phyloP scores from a whole-genome alignment of 2,329 filamentous ascomycete genomes.

The Arthrobotrys sinensis region DNA sequence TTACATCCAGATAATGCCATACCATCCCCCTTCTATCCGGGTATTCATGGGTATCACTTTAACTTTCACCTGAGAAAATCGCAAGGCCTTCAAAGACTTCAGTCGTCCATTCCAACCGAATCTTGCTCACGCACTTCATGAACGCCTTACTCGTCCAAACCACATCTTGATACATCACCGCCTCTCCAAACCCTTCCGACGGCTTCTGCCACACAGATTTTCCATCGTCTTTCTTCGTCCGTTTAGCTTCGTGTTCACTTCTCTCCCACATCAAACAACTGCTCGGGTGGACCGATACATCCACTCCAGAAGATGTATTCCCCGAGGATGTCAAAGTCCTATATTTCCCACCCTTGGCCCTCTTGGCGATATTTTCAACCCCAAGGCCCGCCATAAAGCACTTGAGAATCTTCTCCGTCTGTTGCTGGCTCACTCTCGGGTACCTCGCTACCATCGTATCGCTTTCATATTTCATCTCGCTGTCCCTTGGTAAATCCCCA shows the following conservation, averaged over 20 bases:
- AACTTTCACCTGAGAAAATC: neutral
- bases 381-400: conserved; percentile 76
- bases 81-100: conserved; percentile 62
- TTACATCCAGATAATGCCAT: no score
- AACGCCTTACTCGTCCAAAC: conserved; percentile 73
- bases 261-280: conserved; percentile 70
- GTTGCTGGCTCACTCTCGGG: conserved; percentile 45
- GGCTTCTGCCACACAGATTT: conserved; percentile 62
- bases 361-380: conserved; percentile 74
- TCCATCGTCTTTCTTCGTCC: conserved; percentile 36
- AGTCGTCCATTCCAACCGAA: conserved; percentile 70
- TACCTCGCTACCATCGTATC: conserved; percentile 57
- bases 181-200: conserved; percentile 67
- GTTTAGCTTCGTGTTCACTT: conserved; percentile 39
- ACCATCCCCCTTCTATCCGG: neutral
- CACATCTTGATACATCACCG: conserved; percentile 72
- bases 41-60: neutral
- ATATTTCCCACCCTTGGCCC: conserved; percentile 76
- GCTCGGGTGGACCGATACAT: conserved; percentile 72
- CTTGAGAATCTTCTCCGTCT: conserved; percentile 72
- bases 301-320: conserved; percentile 65
- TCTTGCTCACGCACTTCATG: conserved; percentile 71
- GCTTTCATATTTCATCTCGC: conserved; percentile 57
- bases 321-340: conserved; percentile 68
- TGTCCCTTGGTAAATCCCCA: conserved; percentile 48